Conservation (phyloP, 169 alveolate genomes). For the Plasmodium ovale region DNA sequence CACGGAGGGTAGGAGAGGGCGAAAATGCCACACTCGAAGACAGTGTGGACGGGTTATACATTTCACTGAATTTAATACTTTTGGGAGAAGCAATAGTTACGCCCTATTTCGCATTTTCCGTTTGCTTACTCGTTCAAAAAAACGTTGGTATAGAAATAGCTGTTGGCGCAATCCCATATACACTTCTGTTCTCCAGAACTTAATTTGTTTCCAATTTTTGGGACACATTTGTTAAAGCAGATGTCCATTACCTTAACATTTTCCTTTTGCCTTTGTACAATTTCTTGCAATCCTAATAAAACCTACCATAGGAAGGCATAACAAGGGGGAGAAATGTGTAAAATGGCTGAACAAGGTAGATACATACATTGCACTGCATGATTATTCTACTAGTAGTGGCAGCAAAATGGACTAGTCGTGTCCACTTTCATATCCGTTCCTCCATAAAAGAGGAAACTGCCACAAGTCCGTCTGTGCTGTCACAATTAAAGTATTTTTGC, state of each 20-base stretch:
- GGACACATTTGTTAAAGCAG: conserved; percentile 69
- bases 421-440: background rate
- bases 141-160: conserved; percentile 70
- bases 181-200: conserved; percentile 62
- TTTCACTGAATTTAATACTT: background rate
- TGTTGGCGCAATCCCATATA: conserved; percentile 72
- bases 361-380: too few species aligned
- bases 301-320: conserved; percentile 13
- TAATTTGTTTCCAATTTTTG: conserved; percentile 54
- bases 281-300: conserved; percentile 59
- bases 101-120: background rate
- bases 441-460: too few species aligned
- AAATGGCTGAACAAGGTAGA: too few species aligned
- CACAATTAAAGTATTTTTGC: too few species aligned
- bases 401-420: background rate
- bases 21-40: background rate
- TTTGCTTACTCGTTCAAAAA: conserved; percentile 64
- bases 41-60: background rate
- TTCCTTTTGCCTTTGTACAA: conserved; percentile 61
- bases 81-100: background rate
- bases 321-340: background rate
- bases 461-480: too few species aligned
- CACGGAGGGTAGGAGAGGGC: background rate
- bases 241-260: conserved; percentile 73
- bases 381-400: too few species aligned